Base-by-base conservation (phyloP, 1,139 yeast genomes). In the Taphrina betulina region DNA sequence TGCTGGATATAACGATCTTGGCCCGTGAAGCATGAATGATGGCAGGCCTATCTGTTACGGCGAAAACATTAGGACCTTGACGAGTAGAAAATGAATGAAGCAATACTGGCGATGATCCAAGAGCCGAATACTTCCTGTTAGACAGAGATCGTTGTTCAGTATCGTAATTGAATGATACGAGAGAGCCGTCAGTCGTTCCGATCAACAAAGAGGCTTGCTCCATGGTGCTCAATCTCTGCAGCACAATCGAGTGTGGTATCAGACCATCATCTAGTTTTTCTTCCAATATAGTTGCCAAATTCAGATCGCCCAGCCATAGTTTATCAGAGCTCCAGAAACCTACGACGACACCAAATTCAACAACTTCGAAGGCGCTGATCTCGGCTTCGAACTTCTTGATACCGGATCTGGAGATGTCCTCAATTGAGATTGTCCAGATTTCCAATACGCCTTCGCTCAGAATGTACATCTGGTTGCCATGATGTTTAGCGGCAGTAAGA, bases 151-250 rank as follows among this genome's bases (percentile, higher is more conserved):
- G 57, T 2, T 46, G 31, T 19, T 34, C 42, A 3, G 37, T 24
- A 10, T 51, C 56, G 10, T 58, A 36, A 17, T 20, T 33, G 26
- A 36, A 62, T 23, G 54, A 53, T 42, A 59, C 26, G 5, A 62
- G 33, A 5, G 62, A 51, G 1, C 64, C 64, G 17, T 62, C 64
- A 5, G 57, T 62, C 62, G 58, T 60, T 5, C 61, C 63, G 33
- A 60, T 46, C 24, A 60, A 41, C 17, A 62, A 53, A 7, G 54
- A 35, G 12, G 62, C 60, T 4, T 19, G 17, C 2, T 23, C 36
- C 8, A 62, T 50, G n/a, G 53, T 23, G 17, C 53, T 53, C 5
- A 62, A 54, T 8, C 26, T 19, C 7, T 57, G 46, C 7, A 62
- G 17, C 22, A 48, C 36, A 10, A 60, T 26, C 10, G 63, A 61